Base-by-base conservation (phyloP, 768 basidiomycete genomes). In the Lentinula sp. region DNA sequence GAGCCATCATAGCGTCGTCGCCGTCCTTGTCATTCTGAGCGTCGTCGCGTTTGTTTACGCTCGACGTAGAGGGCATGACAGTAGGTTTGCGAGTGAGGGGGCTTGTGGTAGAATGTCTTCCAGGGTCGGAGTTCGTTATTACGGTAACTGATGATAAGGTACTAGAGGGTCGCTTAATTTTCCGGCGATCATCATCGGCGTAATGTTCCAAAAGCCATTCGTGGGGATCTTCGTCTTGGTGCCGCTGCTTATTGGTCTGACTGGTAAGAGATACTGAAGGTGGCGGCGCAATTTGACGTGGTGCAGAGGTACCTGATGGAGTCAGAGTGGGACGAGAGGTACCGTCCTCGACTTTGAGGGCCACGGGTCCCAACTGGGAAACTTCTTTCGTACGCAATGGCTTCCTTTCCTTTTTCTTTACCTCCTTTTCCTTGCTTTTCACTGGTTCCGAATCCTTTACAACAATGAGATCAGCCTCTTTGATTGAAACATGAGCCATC, bases 171-270 rank as follows among this genome's bases (percentile, higher is more conserved):
- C 66, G 67, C 8, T 65, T 60, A 50, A 68, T 69, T 18, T 66
- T 64, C 15, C 69, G 74, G 8, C 74, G 57, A 57, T 43, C 58
- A 33, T 52, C 66, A 61, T 77, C 73, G 39, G 78, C 76, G 64
- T 76, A 82, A 39, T 84, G 84, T 67, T 85, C 80, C 62, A 85
- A 67, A 57, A 85, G 72, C 83, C 84, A 85, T 66, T 85, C 83
- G 66, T 87, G 81, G 1, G 84, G 74, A 66, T 87, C 85, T 62
- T 81, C 77, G 35, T 81, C 74, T 52, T 76, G 69, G n/a, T 50
- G 28, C 28, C 28, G 37, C 55, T 56, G 55, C 37, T 20, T 4
- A 33, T 7, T 28, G 13, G 39, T 18, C 18, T 55, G 53, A 55
- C 6, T 35, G 16, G 37, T 8, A 20, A n/a, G 15, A 41, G 51